Conservation (phyloP, 2,329 filamentous ascomycete species). For the Sarocladium oryzae region DNA sequence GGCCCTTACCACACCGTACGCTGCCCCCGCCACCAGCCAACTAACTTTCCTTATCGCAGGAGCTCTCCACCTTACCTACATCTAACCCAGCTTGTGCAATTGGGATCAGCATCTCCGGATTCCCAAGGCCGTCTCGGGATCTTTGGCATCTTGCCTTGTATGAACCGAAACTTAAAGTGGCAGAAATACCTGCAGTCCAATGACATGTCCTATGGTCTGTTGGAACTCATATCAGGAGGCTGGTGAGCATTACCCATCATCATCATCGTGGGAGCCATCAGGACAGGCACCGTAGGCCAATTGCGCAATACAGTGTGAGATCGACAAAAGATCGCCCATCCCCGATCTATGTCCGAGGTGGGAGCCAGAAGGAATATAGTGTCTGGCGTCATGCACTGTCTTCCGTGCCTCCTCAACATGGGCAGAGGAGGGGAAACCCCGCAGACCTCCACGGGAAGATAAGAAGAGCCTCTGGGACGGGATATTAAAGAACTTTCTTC, state of each 20-base stretch:
- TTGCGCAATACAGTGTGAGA: background rate
- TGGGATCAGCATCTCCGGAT: too few relatives aligned
- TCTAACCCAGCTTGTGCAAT: too few relatives aligned
- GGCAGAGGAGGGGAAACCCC: background rate
- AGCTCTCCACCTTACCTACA: too few relatives aligned
- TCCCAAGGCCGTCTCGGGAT: too few relatives aligned
- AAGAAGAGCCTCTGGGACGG: background rate
- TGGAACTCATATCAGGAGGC: too few relatives aligned
- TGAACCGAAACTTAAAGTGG: too few relatives aligned
- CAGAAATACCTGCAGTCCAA: too few relatives aligned
- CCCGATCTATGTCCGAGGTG: background rate
- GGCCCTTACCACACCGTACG: background rate
- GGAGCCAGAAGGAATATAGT: background rate
- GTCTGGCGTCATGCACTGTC: constrained; percentile 2
- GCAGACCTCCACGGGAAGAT: background rate
- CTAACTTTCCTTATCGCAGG: background rate
- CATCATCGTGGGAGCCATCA: too few relatives aligned
- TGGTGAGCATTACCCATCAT: too few relatives aligned
- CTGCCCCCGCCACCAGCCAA: background rate
- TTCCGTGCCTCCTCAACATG: background rate
- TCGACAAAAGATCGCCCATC: background rate
- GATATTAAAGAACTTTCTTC: background rate
- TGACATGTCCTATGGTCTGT: too few relatives aligned
- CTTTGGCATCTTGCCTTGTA: too few relatives aligned
- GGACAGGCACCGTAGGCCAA: background rate